phyloP scores from a whole-genome alignment of 2,329 filamentous ascomycete species.

The Xylariaceae sp. region DNA sequence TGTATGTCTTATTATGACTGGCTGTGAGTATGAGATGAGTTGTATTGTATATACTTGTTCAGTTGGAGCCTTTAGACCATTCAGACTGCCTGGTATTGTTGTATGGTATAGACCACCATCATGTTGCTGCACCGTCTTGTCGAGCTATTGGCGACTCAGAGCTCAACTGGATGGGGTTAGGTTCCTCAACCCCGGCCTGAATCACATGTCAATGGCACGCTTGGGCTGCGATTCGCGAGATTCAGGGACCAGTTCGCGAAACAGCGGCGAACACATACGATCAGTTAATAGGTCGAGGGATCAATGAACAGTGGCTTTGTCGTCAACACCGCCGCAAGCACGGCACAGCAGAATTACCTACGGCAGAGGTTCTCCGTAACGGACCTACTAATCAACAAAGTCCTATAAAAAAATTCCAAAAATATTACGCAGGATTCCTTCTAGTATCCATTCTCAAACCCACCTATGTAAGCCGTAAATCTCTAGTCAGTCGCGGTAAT shows the following conservation, averaged over 20 bases:
- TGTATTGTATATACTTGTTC: background rate
- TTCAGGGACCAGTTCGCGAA: background rate
- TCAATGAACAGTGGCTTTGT: background rate
- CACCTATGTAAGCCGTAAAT: no score
- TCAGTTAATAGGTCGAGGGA: background rate
- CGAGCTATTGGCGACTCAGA: background rate
- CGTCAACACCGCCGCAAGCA: background rate
- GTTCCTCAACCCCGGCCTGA: background rate
- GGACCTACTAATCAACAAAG: no score
- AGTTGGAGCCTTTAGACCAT: background rate
- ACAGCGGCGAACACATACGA: background rate
- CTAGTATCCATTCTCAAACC: no score
- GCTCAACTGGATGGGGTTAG: background rate
- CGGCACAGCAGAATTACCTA: background rate
- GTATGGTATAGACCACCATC: no score
- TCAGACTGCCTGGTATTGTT: no score
- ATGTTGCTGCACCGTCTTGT: background rate
- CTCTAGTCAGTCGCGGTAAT: no score
- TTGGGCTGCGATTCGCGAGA: background rate
- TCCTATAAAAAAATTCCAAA: no score
- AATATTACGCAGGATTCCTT: no score
- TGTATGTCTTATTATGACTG: background rate
- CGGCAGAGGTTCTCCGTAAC: no score
- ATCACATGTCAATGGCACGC: background rate
- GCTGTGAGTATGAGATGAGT: slow-evolving; percentile 10